Percentiles rank a stretch among this genome's conserved stretches.
Evolutionary conservation across 306 rosid species (phyloP).

Genomic region (Inga leiocalycina): DNA sequence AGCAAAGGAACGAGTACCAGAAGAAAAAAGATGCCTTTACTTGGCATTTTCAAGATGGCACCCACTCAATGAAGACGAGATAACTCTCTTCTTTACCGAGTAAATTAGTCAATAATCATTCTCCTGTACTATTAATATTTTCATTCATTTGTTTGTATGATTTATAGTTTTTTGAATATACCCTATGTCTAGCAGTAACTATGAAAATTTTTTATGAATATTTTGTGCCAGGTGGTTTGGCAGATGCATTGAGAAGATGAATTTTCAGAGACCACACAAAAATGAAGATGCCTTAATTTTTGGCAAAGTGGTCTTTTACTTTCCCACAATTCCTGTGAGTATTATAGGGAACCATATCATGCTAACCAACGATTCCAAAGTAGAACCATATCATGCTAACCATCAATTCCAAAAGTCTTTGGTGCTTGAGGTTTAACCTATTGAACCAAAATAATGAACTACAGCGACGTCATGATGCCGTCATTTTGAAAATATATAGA

Average conservation of each 20-base stretch:
- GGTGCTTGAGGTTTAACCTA: not conserved
- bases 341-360: not conserved
- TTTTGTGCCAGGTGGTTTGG: not conserved
- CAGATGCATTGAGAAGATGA: not conserved
- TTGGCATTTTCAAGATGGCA: not conserved
- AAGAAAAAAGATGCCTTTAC: not conserved
- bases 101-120: not conserved
- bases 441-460: not conserved
- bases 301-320: not conserved
- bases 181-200: not conserved
- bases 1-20: not conserved
- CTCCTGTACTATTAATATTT: not conserved
- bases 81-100: not conserved
- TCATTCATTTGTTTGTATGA: not conserved
- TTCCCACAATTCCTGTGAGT: not conserved
- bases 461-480: not conserved
- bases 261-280: not conserved
- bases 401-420: not conserved
- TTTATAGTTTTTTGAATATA: not conserved
- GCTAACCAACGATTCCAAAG: not conserved
- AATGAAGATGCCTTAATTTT: not conserved
- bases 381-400: not conserved
- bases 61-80: not conserved
- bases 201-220: not conserved
- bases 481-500: not conserved